Percentiles rank a stretch among this genome's conserved stretches.
Evolutionary conservation across 1,284 basidiomycete genomes (phyloP).

Genomic region (Ganoderma lingzhi): DNA sequence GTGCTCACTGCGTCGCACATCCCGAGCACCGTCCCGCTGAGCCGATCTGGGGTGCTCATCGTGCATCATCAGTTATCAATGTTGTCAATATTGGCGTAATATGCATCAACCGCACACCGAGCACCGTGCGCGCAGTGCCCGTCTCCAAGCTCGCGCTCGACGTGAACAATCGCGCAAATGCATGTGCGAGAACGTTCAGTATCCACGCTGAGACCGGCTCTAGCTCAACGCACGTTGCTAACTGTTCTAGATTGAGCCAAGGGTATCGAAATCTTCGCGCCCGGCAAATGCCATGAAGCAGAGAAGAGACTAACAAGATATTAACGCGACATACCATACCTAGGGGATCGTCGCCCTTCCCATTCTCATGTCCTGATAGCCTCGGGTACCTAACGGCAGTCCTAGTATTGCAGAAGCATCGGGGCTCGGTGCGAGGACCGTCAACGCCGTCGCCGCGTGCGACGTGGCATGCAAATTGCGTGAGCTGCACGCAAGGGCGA

Average conservation of each 20-base stretch:
- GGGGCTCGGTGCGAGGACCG: slow-evolving; percentile 20
- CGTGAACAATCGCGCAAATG: slow-evolving; percentile 12
- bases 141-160: background rate
- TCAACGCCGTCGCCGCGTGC: slow-evolving; percentile 10
- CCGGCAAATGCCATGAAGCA: background rate
- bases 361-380: slow-evolving; percentile 13
- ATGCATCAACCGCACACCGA: slow-evolving; percentile 1
- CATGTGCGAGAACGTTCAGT: background rate
- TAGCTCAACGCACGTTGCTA: background rate
- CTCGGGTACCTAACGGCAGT: slow-evolving; percentile 6
- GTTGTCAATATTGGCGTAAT: slow-evolving; percentile 6
- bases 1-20: slow-evolving; percentile 4
- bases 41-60: slow-evolving; percentile 20
- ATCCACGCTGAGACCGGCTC: background rate
- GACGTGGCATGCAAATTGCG: slow-evolving; percentile 2
- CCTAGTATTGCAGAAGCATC: slow-evolving; percentile 24
- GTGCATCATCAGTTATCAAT: background rate
- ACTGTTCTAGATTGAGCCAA: background rate
- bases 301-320: slow-evolving; percentile 16
- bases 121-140: background rate
- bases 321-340: slow-evolving; percentile 12
- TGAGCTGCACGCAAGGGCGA: slow-evolving; percentile 4
- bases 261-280: background rate
- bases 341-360: slow-evolving; percentile 17
- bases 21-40: slow-evolving; percentile 12